Conservation (phyloP, 352 stramenopile species). For the Phytopythium aichiense region DNA sequence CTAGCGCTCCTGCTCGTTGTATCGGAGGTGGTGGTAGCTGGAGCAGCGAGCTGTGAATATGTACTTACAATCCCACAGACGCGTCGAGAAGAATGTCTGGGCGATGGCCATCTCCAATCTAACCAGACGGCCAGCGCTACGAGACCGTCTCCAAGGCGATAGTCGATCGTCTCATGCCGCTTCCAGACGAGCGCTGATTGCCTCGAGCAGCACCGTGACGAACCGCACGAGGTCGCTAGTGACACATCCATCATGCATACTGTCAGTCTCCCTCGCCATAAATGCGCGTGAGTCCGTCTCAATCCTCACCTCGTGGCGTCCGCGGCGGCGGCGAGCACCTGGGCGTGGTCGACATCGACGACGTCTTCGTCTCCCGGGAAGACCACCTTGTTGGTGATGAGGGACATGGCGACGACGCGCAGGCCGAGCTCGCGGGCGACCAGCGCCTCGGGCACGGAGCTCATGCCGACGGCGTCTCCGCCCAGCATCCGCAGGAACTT, state of each 20-base stretch:
- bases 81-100: not conserved
- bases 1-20: constrained; percentile 4
- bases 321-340: constrained; percentile 90
- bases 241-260: not conserved
- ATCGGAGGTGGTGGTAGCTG: too few species aligned
- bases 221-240: constrained; percentile 1
- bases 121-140: too few species aligned
- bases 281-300: not conserved
- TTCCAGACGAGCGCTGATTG: not conserved
- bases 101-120: too few species aligned
- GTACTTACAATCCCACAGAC: not conserved
- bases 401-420: constrained; percentile 91
- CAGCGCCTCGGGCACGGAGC: constrained; percentile 95
- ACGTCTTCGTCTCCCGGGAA: constrained; percentile 77
- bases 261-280: not conserved
- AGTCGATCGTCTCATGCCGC: not conserved
- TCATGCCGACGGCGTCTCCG: constrained; percentile 95
- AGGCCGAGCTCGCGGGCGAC: constrained; percentile 93
- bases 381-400: constrained; percentile 95
- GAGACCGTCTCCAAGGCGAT: too few species aligned
- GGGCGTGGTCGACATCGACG: constrained; percentile 81
- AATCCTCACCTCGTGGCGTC: constrained; percentile 30
- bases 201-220: not conserved
- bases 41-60: not conserved
- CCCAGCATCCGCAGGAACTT: constrained; percentile 89